These are phyloP conservation scores for Solanum bukasovii DNA, from an alignment of 257 asterid species.

Conservation along the genomic window DNA sequence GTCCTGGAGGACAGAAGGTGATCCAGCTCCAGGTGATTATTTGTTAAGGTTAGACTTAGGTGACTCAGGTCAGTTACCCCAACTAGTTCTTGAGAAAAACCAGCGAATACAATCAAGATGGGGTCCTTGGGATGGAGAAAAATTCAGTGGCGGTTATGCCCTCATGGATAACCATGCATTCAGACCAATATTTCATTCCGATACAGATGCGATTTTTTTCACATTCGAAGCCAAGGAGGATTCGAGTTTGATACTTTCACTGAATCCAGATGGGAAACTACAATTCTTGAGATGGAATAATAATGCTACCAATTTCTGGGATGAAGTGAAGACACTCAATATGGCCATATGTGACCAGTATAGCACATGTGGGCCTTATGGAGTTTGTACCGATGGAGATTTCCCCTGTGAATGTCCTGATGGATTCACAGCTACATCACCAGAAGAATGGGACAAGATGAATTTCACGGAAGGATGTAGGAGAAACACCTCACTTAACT, in stretches of 20 bases:
- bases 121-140: conserved; percentile 41
- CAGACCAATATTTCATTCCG: conserved; percentile 1
- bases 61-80: neutral
- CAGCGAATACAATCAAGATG: conserved; percentile 15
- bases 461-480: conserved; percentile 19
- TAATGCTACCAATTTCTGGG: conserved; percentile 15
- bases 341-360: conserved; percentile 23
- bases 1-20: conserved; percentile 23
- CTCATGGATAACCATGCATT: conserved; percentile 9
- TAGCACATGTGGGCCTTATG: conserved; percentile 31
- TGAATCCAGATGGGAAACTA: conserved; percentile 19
- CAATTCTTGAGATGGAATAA: conserved; percentile 27
- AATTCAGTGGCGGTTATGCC: conserved; percentile 15
- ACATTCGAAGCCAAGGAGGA: conserved; percentile 14
- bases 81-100: conserved; percentile 20
- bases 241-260: conserved; percentile 9
- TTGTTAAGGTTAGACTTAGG: conserved; percentile 17
- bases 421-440: conserved; percentile 21
- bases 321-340: conserved; percentile 11
- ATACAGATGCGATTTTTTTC: conserved; percentile 14
- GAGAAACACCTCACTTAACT: conserved; percentile 6
- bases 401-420: conserved; percentile 20
- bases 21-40: conserved; percentile 33
- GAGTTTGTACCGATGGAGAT: conserved; percentile 12
- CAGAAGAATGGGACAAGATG: conserved; percentile 12